Conservation (phyloP, 1,284 basidiomycete genomes). For the Papiliotrema nemorosa region DNA sequence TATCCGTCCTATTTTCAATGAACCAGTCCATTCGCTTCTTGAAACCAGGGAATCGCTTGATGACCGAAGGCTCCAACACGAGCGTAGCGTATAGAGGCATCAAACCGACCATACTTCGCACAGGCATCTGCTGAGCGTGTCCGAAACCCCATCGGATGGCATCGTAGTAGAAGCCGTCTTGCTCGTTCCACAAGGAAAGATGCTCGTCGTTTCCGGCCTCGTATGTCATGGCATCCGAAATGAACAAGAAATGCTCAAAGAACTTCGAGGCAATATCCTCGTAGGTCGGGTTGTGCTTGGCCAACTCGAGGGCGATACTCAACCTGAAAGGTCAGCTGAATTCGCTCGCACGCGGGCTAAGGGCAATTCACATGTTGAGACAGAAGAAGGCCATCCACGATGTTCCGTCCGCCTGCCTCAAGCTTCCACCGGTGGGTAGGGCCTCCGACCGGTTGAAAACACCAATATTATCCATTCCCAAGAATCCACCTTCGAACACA, state of each 20-base stretch:
- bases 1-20: constrained; percentile 82
- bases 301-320: constrained; percentile 93
- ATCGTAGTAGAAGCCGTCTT: constrained; percentile 98
- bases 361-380: constrained; percentile 72
- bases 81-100: constrained; percentile 94
- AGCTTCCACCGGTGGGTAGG: constrained; percentile 76
- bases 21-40: constrained; percentile 99
- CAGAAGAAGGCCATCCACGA: constrained; percentile 99
- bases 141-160: constrained; percentile 86
- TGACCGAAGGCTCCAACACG: constrained; percentile 81
- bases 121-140: constrained; percentile 79
- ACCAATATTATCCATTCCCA: constrained; percentile 96
- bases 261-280: constrained; percentile 98
- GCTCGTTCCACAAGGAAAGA: constrained; percentile 86
- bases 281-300: constrained; percentile 95
- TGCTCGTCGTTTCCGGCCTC: constrained; percentile 68
- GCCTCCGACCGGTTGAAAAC: constrained; percentile 97
- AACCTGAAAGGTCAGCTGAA: constrained; percentile 57
- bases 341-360: background rate
- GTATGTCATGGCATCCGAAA: constrained; percentile 96
- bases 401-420: constrained; percentile 96
- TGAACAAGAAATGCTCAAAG: constrained; percentile 87
- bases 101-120: constrained; percentile 88
- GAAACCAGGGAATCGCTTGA: constrained; percentile 93
- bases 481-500: constrained; percentile 96